These are phyloP conservation scores for Beauveria bassiana DNA, from an alignment of 2,329 filamentous ascomycete species.

Conservation along the genomic window DNA sequence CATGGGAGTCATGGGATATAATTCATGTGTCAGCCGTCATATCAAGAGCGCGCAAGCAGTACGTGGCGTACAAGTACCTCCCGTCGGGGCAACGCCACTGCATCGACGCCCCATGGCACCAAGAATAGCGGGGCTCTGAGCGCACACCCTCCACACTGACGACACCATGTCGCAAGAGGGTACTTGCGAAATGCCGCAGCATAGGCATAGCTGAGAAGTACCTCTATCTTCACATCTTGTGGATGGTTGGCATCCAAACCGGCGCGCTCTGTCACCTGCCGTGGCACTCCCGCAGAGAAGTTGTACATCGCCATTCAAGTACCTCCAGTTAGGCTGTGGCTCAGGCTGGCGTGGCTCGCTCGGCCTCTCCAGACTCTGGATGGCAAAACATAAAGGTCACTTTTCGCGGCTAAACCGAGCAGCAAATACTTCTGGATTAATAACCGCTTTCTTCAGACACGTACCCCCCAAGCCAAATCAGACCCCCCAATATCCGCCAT, in stretches of 20 bases:
- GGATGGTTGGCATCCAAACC: neutral
- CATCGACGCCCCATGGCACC: neutral
- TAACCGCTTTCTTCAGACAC: neutral
- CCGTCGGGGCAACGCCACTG: neutral
- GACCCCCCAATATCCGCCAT: neutral
- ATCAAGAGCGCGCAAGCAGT: neutral
- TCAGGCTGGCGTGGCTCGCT: conserved; percentile 6
- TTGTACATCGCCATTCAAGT: neutral
- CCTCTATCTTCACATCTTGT: neutral
- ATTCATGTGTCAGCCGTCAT: conserved; percentile 4
- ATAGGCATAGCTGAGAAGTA: neutral
- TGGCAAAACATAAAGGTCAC: neutral
- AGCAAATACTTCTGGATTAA: neutral
- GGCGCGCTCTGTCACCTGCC: conserved; percentile 5
- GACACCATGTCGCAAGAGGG: conserved; percentile 9
- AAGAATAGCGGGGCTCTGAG: neutral
- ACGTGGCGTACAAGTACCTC: neutral
- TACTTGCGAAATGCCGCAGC: neutral
- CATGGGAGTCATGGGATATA: conserved; percentile 10
- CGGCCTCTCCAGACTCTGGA: neutral
- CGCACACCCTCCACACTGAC: conserved; percentile 10
- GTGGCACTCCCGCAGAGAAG: neutral
- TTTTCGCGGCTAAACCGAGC: neutral
- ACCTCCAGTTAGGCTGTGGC: conserved; percentile 6
- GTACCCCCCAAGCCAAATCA: neutral